These are phyloP conservation scores for Botrytis cinerea DNA, from an alignment of 2,329 filamentous ascomycete species.

Conservation along the genomic window DNA sequence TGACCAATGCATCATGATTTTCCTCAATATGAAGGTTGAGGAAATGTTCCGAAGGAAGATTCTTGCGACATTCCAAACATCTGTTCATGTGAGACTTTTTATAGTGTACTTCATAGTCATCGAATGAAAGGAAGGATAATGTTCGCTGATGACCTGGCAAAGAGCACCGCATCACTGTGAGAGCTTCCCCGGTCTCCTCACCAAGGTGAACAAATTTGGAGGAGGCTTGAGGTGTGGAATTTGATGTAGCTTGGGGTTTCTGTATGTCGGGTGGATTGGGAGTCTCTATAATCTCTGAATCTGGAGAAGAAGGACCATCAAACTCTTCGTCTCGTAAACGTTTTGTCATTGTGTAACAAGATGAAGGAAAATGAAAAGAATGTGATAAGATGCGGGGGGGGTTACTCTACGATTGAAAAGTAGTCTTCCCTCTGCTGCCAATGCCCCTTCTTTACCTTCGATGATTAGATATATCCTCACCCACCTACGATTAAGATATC, in stretches of 20 bases:
- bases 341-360: constrained; percentile 55
- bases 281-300: constrained; percentile 36
- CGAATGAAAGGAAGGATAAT: constrained; percentile 70
- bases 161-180: constrained; percentile 69
- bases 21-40: constrained; percentile 86
- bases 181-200: constrained; percentile 50
- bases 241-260: constrained; percentile 37
- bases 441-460: not conserved
- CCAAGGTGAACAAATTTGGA: constrained; percentile 65
- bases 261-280: constrained; percentile 26
- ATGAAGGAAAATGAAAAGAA: constrained; percentile 21
- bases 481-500: not conserved
- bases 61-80: constrained; percentile 80
- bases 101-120: constrained; percentile 88
- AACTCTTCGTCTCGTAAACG: constrained; percentile 55
- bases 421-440: constrained; percentile 7
- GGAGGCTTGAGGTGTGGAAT: constrained; percentile 35
- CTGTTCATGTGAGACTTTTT: constrained; percentile 77
- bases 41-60: constrained; percentile 83
- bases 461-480: not conserved
- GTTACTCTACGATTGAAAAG: constrained; percentile 39
- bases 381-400: constrained; percentile 41
- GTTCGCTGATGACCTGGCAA: constrained; percentile 76
- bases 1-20: constrained; percentile 80
- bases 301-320: constrained; percentile 47